A percentile compares a stretch with the other conserved stretches of the same genome.
These are phyloP conservation scores for Linnemannia zychae DNA, from an alignment of 192 early-diverging fungal genomes.

Conservation along the genomic window DNA sequence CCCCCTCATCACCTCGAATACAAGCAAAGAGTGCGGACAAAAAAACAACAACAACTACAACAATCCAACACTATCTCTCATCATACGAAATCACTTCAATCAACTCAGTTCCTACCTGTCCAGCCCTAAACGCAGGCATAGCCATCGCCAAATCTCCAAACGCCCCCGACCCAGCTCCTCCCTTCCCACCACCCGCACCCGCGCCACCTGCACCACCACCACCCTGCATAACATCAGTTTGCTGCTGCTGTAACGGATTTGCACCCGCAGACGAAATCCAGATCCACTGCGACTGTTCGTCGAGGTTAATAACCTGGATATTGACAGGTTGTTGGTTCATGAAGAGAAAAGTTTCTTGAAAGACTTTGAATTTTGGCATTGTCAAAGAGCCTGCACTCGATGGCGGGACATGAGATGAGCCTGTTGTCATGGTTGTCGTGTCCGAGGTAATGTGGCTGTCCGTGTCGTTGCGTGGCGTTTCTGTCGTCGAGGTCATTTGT, in stretches of 20 bases:
- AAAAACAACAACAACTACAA: too few relatives aligned
- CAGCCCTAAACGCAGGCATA: slow-evolving; percentile 35
- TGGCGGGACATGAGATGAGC: neutral
- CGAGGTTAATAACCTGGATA: slow-evolving; percentile 36
- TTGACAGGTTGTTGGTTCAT: slow-evolving; percentile 45
- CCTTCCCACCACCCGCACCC: neutral
- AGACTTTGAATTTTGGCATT: slow-evolving; percentile 11
- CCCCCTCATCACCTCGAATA: neutral
- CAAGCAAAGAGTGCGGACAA: too few relatives aligned
- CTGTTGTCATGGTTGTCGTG: neutral
- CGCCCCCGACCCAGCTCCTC: slow-evolving; percentile 20
- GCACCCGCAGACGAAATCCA: slow-evolving; percentile 39
- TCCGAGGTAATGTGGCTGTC: neutral
- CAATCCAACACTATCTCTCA: too few relatives aligned
- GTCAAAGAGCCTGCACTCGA: neutral
- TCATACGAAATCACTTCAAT: neutral
- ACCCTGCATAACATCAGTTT: neutral
- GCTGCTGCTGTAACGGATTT: slow-evolving; percentile 22
- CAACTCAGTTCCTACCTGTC: slow-evolving; percentile 14
- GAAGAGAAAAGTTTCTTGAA: slow-evolving; percentile 38
- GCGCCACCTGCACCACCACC: neutral
- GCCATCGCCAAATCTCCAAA: slow-evolving; percentile 50
- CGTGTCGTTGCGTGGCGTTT: neutral
- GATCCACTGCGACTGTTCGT: slow-evolving; percentile 25
- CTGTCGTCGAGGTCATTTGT: neutral